These are phyloP conservation scores for Phytophthora lateralis DNA, from an alignment of 352 stramenopile genomes.

Conservation along the genomic window DNA sequence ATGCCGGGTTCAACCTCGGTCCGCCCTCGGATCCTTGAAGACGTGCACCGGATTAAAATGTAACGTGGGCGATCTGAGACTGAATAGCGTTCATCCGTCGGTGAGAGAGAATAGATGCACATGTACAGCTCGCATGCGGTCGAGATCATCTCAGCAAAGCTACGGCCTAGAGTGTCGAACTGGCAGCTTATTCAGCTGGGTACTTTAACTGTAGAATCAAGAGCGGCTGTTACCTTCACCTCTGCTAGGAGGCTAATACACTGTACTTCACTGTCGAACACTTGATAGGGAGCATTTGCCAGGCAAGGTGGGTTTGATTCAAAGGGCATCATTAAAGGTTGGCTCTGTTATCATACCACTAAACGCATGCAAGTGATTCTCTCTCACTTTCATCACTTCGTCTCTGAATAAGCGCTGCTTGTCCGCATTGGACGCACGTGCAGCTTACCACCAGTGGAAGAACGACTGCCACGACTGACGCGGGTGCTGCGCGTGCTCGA, in stretches of 20 bases:
- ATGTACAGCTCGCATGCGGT: too few species aligned
- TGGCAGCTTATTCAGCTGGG: too few species aligned
- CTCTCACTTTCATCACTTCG: constrained; percentile 22
- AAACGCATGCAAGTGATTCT: constrained; percentile 29
- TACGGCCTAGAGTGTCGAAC: too few species aligned
- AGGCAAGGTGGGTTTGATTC: constrained; percentile 25
- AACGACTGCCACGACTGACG: constrained; percentile 8
- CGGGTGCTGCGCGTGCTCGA: neutral
- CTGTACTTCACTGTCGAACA: neutral
- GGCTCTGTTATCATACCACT: constrained; percentile 14
- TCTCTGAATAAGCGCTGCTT: neutral
- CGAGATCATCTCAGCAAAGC: too few species aligned
- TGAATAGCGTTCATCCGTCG: too few species aligned
- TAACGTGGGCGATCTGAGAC: neutral
- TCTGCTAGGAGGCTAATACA: too few species aligned
- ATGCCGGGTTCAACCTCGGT: neutral
- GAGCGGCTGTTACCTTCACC: too few species aligned
- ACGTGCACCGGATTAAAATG: neutral
- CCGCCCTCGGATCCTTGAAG: constrained; percentile 1
- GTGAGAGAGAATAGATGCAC: too few species aligned
- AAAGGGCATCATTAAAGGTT: constrained; percentile 6
- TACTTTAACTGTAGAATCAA: too few species aligned
- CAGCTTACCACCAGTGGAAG: constrained; percentile 29
- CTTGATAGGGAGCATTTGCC: constrained; percentile 5
- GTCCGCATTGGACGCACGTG: neutral